Evolutionary conservation across 805 yeast genomes (phyloP).

Genomic region (Cyberlindnera suaveolens): DNA sequence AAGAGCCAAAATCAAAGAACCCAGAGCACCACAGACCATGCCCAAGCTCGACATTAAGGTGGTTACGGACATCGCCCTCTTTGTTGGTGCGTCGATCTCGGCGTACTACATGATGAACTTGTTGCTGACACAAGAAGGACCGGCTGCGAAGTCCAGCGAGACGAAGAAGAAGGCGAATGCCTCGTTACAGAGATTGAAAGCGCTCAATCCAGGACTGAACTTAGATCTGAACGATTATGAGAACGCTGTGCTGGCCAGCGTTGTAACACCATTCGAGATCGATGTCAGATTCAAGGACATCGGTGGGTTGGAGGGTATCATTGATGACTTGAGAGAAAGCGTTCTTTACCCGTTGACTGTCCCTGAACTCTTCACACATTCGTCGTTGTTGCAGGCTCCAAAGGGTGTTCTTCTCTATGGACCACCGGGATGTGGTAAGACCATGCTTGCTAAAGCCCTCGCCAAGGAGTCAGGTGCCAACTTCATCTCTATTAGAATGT

Average conservation of each 20-base stretch:
- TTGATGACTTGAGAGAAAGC: conserved; percentile 81
- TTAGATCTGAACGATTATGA: conserved; percentile 68
- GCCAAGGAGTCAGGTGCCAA: conserved; percentile 91
- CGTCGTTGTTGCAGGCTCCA: conserved; percentile 80
- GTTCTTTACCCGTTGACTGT: conserved; percentile 79
- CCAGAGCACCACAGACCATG: not conserved
- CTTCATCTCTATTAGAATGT: conserved; percentile 86
- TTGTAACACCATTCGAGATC: conserved; percentile 82
- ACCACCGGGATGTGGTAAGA: conserved; percentile 98
- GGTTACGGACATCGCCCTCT: conserved; percentile 41
- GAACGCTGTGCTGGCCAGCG: conserved; percentile 64
- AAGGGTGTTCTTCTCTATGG: conserved; percentile 91
- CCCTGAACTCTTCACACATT: conserved; percentile 69
- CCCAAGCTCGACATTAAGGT: conserved; percentile 31
- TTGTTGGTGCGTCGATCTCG: conserved; percentile 62
- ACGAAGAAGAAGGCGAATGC: conserved; percentile 55
- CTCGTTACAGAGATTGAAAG: conserved; percentile 51
- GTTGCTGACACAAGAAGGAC: conserved; percentile 37
- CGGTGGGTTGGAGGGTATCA: conserved; percentile 81
- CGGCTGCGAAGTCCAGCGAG: conserved; percentile 46
- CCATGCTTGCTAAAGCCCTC: conserved; percentile 93
- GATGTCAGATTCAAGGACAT: conserved; percentile 70
- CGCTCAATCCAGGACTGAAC: conserved; percentile 50
- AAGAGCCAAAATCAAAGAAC: not conserved
- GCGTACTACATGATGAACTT: conserved; percentile 54